Base-by-base conservation (phyloP, 1,139 yeast genomes). In the Nadsonia starkeyi-henricii region DNA sequence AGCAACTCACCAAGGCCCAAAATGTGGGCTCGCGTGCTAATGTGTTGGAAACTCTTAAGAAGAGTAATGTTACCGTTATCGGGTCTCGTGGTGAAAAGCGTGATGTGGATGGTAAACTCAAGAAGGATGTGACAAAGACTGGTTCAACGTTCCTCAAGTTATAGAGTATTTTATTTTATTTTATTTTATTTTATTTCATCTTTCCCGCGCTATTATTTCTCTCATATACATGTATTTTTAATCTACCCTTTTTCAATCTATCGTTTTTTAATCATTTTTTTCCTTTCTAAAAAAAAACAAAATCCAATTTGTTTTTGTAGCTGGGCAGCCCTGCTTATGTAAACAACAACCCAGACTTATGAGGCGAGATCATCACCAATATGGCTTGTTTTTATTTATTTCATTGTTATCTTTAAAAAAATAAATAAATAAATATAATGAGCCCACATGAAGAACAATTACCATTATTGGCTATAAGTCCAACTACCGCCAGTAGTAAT, bases 51-150 rank as follows among this genome's bases (percentile, higher is more conserved):
- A 81, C 94, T 0, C 75, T 85, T 57, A 72, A 83, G 51, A 78
- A 73, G 64, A 83, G 82, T 46, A 85, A 85, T 58, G 78, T 86
- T 58, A 84, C 94, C 1, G 77, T 85, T 54, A 81, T 86, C 61
- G 86, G 82, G 60, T 78, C 76, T 60, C 75, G 77, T 63, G 96
- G 96, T 59, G 80, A 80, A 59, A 75, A 78, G 68, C 75, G 81
- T 48, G 93, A 85, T 62, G 72, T 81, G 51, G 74, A 73, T 57
- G 95, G 95, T 61, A 78, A 81, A 50, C 64, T 73, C 47, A 78
- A 77, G 61, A 77, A 71, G 59, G 70, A 64, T 15, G 56, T 58
- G 46, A 55, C 51, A 13, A 54, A 54, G 26, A 42, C 50, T 1
- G 52, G 39, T 15, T 33, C 39, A 8, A 13, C 39, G 3, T 33